Percentiles rank a stretch among this genome's conserved stretches.
Conservation (phyloP, 2,329 filamentous ascomycete genomes). For the Colletotrichum sp. region DNA sequence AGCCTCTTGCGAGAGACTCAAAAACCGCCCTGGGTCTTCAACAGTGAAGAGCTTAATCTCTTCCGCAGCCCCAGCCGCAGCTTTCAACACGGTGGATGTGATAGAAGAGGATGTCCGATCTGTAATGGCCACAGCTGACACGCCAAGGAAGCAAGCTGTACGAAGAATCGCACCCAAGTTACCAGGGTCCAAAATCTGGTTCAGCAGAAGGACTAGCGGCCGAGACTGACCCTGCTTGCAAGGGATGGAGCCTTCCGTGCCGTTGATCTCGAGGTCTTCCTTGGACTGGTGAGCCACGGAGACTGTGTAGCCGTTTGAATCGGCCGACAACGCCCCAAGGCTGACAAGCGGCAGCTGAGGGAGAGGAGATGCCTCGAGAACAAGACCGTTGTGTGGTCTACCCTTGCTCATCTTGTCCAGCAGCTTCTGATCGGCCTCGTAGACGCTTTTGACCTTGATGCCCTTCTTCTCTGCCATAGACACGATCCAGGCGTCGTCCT, state of each 20-base stretch:
- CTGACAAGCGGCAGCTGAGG: slow-evolving; percentile 72
- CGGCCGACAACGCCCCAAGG: slow-evolving; percentile 55
- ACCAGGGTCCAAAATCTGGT: slow-evolving; percentile 82
- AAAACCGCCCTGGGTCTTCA: slow-evolving; percentile 70
- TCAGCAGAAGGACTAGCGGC: slow-evolving; percentile 76
- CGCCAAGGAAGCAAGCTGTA: slow-evolving; percentile 88
- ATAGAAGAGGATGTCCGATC: slow-evolving; percentile 76
- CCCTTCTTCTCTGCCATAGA: slow-evolving; percentile 51
- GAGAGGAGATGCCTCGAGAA: slow-evolving; percentile 86
- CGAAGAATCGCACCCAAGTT: slow-evolving; percentile 92
- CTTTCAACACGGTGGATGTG: slow-evolving; percentile 81
- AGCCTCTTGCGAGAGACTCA: slow-evolving; percentile 68
- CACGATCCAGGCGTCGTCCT: slow-evolving; percentile 48
- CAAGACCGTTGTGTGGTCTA: slow-evolving; percentile 87
- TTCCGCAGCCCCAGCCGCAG: slow-evolving; percentile 87
- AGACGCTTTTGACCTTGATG: slow-evolving; percentile 64
- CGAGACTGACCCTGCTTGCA: slow-evolving; percentile 51
- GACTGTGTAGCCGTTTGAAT: slow-evolving; percentile 60
- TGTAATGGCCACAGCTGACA: slow-evolving; percentile 81
- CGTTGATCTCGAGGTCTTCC: slow-evolving; percentile 80
- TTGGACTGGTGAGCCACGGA: slow-evolving; percentile 69
- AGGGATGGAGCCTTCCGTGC: slow-evolving; percentile 58
- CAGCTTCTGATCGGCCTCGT: slow-evolving; percentile 65
- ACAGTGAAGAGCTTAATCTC: slow-evolving; percentile 76
- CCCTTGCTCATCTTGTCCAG: slow-evolving; percentile 85